Base-by-base conservation (phyloP, 345 rosid species). In the Bretschneidera sinensis region DNA sequence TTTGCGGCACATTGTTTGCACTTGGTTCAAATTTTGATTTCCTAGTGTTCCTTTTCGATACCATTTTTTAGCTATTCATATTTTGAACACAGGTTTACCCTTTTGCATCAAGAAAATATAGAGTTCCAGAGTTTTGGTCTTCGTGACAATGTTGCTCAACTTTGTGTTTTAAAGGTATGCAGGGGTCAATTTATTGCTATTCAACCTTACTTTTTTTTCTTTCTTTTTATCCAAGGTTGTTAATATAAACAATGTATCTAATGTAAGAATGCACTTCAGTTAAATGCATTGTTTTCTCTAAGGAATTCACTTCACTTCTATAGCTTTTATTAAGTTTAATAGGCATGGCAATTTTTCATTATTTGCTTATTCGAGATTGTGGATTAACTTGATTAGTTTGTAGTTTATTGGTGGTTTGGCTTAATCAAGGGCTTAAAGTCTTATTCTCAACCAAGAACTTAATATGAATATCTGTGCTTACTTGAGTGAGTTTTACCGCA, bases 71-170 rank as follows among this genome's bases (percentile, higher is more conserved):
- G 79, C 75, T 21, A 57, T 61, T 56, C 34, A 20, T 71, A 35
- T 70, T 76, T 53, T 80, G 66, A 70, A 61, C 65, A 61, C 95
- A 89, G 96, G 69, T 85, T 87, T 75, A 77, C 84, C 64, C 87
- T 89, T 60, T 76, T 85, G 72, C 87, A 82, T 79, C 80, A 89
- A 79, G 85, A 89, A 76, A 75, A 63, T 55, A 79, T 92, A 69
- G 95, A 89, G 79, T 92, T 92, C 81, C 85, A 72, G 75, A 78
- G 53, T 34, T 89, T 79, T 85, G 95, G 88, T 72, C 80, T 92
- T 53, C 95, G 91, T 64, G 68, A 92, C 79, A 92, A 87, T 74
- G 89, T 89, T 78, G 98, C 97, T 70, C 96, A 89, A 69, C 80
- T 92, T 66, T 92, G 98, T 79, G 80, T 92, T 66, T 80, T 92